These are phyloP conservation scores for Tulasnella sp. DNA, from an alignment of 768 basidiomycete species.

Conservation along the genomic window DNA sequence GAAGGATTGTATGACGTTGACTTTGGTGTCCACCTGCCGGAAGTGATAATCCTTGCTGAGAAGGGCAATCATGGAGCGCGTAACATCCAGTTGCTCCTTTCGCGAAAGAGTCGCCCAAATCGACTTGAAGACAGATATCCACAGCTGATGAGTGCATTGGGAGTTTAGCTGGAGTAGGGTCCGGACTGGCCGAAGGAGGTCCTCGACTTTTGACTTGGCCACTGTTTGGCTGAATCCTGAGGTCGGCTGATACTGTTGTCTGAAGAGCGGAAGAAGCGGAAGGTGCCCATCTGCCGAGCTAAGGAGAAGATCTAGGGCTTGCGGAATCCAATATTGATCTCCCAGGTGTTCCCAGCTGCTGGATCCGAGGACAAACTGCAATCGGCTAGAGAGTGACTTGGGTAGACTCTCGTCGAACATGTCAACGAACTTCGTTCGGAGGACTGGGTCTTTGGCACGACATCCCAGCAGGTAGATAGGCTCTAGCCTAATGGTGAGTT, in stretches of 20 bases:
- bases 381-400: slow-evolving; percentile 73
- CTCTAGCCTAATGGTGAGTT: slow-evolving; percentile 91
- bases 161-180: slow-evolving; percentile 82
- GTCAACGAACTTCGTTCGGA: slow-evolving; percentile 87
- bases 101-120: slow-evolving; percentile 84
- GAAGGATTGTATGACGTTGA: slow-evolving; percentile 91
- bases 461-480: slow-evolving; percentile 92
- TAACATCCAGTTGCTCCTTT: slow-evolving; percentile 85
- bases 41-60: slow-evolving; percentile 93
- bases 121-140: slow-evolving; percentile 85
- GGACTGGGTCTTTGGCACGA: slow-evolving; percentile 72
- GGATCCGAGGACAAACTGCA: slow-evolving; percentile 88
- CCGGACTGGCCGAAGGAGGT: slow-evolving; percentile 75
- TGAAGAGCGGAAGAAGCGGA: slow-evolving; percentile 41
- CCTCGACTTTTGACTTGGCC: slow-evolving; percentile 42
- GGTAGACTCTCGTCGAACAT: slow-evolving; percentile 88
- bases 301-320: slow-evolving; percentile 86
- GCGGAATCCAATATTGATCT: slow-evolving; percentile 91
- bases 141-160: slow-evolving; percentile 74
- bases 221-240: slow-evolving; percentile 21
- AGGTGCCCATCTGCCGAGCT: slow-evolving; percentile 62
- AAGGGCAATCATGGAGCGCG: slow-evolving; percentile 85
- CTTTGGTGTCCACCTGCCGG: slow-evolving; percentile 83
- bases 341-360: slow-evolving; percentile 94
- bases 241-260: background rate